These are phyloP conservation scores for Logfia minima DNA, from an alignment of 129 eudicot genomes.

Conservation along the genomic window DNA sequence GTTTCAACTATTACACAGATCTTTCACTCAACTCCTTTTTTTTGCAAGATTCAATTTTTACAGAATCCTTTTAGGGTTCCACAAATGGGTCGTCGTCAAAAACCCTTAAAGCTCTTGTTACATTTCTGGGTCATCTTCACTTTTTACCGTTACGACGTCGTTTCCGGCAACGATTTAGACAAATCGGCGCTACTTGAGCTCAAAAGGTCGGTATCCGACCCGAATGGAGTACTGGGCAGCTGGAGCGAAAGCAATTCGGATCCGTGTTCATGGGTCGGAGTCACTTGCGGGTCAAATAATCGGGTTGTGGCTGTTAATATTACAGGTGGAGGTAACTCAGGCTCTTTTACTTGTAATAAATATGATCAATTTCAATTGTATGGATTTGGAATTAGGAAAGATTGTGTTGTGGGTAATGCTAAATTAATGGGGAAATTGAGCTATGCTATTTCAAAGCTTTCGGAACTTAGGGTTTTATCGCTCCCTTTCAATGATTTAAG, in stretches of 20 bases:
- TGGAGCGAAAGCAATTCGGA: slow-evolving; percentile 43
- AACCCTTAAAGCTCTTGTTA: slow-evolving; percentile 40
- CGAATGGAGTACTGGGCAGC: slow-evolving; percentile 48
- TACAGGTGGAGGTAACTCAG: slow-evolving; percentile 65
- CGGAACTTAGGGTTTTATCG: slow-evolving; percentile 62
- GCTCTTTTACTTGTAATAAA: slow-evolving; percentile 49
- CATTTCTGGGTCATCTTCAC: slow-evolving; percentile 32
- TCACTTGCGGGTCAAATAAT: slow-evolving; percentile 54
- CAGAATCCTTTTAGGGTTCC: slow-evolving; percentile 46
- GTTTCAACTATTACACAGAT: slow-evolving; percentile 4
- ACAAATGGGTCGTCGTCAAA: slow-evolving; percentile 56
- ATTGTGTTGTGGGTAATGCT: slow-evolving; percentile 40
- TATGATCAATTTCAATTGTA: slow-evolving; percentile 57
- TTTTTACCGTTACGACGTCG: slow-evolving; percentile 20
- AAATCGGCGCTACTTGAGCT: slow-evolving; percentile 63
- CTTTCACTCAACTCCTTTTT: background rate
- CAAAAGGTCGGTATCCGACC: slow-evolving; percentile 59
- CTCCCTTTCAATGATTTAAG: slow-evolving; percentile 68
- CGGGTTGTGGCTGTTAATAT: slow-evolving; percentile 63
- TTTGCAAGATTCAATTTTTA: background rate
- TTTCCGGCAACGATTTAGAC: slow-evolving; percentile 50
- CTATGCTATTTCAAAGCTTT: slow-evolving; percentile 47
- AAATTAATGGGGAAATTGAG: slow-evolving; percentile 52
- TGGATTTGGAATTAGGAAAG: slow-evolving; percentile 74
- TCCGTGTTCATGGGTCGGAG: slow-evolving; percentile 68